Evolutionary conservation across 2,329 filamentous ascomycete species (phyloP).

Genomic region (Elsinoe perseae): DNA sequence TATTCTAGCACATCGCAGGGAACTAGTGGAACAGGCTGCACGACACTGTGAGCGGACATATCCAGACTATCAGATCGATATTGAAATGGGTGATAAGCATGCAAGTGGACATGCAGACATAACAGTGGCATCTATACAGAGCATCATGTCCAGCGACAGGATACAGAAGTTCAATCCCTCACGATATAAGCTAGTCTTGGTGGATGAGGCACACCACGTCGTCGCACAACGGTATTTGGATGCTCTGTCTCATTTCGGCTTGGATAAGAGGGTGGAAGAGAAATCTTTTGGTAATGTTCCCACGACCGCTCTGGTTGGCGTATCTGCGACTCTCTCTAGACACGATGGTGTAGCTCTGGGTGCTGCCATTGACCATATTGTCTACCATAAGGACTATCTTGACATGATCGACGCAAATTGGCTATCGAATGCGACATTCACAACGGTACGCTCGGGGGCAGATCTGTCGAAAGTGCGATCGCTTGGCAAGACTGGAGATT

Average conservation of each 20-base stretch:
- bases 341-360: constrained; percentile 80
- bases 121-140: constrained; percentile 83
- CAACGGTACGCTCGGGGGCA: constrained; percentile 75
- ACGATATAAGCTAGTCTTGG: constrained; percentile 79
- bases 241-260: constrained; percentile 68
- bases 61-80: constrained; percentile 70
- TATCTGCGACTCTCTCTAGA: constrained; percentile 73
- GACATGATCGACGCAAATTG: constrained; percentile 85
- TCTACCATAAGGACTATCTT: constrained; percentile 81
- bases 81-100: constrained; percentile 78
- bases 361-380: constrained; percentile 84
- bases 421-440: constrained; percentile 88
- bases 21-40: constrained; percentile 90
- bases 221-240: constrained; percentile 74
- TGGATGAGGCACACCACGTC: constrained; percentile 96
- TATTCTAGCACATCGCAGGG: constrained; percentile 83
- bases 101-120: constrained; percentile 81
- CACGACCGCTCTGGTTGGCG: constrained; percentile 61
- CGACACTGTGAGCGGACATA: constrained; percentile 75
- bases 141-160: constrained; percentile 67
- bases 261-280: constrained; percentile 45
- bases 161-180: constrained; percentile 74
- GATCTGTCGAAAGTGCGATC: constrained; percentile 53
- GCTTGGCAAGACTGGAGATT: constrained; percentile 66
- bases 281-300: constrained; percentile 36